Evolutionary conservation across 768 basidiomycete species (phyloP).

Genomic region (Boletus subcaerulescens): DNA sequence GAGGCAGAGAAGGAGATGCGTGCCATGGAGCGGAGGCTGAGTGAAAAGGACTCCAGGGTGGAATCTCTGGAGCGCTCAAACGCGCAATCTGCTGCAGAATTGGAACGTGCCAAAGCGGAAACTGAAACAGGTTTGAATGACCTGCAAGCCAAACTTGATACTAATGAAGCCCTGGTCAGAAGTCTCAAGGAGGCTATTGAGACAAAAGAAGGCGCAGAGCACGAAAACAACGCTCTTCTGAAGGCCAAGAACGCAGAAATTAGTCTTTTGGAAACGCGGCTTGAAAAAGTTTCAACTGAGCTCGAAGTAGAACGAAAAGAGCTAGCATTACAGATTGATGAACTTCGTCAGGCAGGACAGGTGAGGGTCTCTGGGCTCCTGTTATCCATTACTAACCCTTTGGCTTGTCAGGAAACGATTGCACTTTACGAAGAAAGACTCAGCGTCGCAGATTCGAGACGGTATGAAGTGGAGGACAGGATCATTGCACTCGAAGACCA

Average conservation of each 20-base stretch:
- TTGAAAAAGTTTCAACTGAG: slow-evolving; percentile 44
- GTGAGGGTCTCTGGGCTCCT: slow-evolving; percentile 37
- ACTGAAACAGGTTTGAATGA: slow-evolving; percentile 42
- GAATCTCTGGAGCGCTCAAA: slow-evolving; percentile 47
- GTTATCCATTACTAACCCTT: not conserved
- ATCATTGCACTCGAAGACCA: slow-evolving; percentile 58
- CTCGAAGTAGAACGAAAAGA: slow-evolving; percentile 62
- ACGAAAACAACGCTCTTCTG: slow-evolving; percentile 48
- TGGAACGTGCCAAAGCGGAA: slow-evolving; percentile 48
- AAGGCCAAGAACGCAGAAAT: slow-evolving; percentile 63
- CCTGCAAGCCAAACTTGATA: slow-evolving; percentile 43
- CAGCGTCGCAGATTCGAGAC: slow-evolving; percentile 61
- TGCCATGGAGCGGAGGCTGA: slow-evolving; percentile 39
- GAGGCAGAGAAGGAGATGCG: slow-evolving; percentile 45
- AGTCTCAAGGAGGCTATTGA: slow-evolving; percentile 53
- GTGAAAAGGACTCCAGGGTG: slow-evolving; percentile 43
- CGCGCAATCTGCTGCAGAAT: slow-evolving; percentile 35
- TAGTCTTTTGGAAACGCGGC: slow-evolving; percentile 45
- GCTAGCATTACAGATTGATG: slow-evolving; percentile 71
- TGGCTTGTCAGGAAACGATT: slow-evolving; percentile 75
- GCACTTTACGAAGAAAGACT: slow-evolving; percentile 91
- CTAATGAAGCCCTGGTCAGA: slow-evolving; percentile 41
- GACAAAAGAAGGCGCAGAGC: slow-evolving; percentile 48
- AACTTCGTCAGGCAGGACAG: slow-evolving; percentile 85
- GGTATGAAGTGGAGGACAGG: slow-evolving; percentile 75